phyloP scores from a whole-genome alignment of 306 rosid genomes.

The Dryas drummondii region DNA sequence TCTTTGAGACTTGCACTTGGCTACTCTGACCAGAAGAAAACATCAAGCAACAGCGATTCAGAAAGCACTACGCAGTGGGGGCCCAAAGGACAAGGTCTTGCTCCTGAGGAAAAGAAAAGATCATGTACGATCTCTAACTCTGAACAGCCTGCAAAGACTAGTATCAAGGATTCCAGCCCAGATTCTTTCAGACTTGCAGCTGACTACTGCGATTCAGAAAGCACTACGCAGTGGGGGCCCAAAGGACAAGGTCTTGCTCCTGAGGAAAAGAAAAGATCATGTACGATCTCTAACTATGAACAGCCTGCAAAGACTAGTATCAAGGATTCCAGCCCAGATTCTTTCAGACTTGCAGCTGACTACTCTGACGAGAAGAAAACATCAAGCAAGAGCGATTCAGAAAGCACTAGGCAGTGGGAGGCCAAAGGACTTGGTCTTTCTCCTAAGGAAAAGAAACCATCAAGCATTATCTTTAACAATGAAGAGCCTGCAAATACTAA shows the following conservation, averaged over 20 bases:
- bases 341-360: constrained; percentile 11
- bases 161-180: background rate
- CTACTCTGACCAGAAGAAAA: no score
- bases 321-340: constrained; percentile 1
- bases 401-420: constrained; percentile 4
- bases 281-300: background rate
- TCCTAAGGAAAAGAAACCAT: background rate
- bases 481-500: no score
- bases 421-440: constrained; percentile 4
- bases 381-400: constrained; percentile 1
- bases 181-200: background rate
- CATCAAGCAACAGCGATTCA: no score
- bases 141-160: background rate
- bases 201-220: background rate
- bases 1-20: no score
- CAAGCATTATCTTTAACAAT: no score
- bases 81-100: no score
- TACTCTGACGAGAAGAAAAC: constrained; percentile 11
- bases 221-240: background rate
- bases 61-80: no score
- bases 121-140: background rate
- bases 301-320: constrained; percentile 21
- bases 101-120: no score
- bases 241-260: background rate
- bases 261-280: background rate